These are phyloP conservation scores for Trametes villosa DNA, from an alignment of 768 basidiomycete species.

Conservation along the genomic window DNA sequence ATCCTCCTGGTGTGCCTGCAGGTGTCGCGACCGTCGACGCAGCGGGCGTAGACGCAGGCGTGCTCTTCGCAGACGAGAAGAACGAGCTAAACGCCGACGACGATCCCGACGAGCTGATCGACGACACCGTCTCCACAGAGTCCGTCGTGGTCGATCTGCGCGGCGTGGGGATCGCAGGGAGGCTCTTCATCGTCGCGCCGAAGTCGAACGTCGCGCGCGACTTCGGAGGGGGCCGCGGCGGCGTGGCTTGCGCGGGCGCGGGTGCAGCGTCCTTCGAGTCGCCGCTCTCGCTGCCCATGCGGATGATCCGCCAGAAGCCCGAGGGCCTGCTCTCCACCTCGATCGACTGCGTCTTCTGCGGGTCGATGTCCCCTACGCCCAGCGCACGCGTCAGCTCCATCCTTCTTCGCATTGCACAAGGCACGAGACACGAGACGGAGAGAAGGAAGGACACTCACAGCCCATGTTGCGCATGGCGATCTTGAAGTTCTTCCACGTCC, in stretches of 20 bases:
- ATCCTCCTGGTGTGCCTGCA: conserved; percentile 23
- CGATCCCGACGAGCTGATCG: conserved; percentile 19
- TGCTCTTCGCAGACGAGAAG: conserved; percentile 18
- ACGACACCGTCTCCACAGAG: conserved; percentile 30
- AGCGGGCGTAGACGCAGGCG: conserved; percentile 14
- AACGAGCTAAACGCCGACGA: conserved; percentile 18
- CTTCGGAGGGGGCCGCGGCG: conserved; percentile 25
- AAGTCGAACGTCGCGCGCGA: conserved; percentile 28
- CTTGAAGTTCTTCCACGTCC: conserved; percentile 85
- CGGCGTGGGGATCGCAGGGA: conserved; percentile 31
- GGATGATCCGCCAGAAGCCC: conserved; percentile 56
- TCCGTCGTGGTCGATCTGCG: conserved; percentile 30
- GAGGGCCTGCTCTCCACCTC: conserved; percentile 57
- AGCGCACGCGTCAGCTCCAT: background rate
- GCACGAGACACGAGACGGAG: background rate
- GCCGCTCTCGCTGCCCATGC: conserved; percentile 50
- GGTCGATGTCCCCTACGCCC: conserved; percentile 67
- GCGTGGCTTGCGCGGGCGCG: background rate
- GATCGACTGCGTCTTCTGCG: conserved; percentile 59
- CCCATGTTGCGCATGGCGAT: conserved; percentile 82
- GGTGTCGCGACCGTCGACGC: conserved; percentile 21
- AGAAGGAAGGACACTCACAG: conserved; percentile 51
- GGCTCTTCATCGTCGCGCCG: conserved; percentile 25
- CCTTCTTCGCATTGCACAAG: background rate
- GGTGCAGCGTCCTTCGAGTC: conserved; percentile 38